phyloP scores from a whole-genome alignment of 306 rosid species.

The Glycine latifolia region DNA sequence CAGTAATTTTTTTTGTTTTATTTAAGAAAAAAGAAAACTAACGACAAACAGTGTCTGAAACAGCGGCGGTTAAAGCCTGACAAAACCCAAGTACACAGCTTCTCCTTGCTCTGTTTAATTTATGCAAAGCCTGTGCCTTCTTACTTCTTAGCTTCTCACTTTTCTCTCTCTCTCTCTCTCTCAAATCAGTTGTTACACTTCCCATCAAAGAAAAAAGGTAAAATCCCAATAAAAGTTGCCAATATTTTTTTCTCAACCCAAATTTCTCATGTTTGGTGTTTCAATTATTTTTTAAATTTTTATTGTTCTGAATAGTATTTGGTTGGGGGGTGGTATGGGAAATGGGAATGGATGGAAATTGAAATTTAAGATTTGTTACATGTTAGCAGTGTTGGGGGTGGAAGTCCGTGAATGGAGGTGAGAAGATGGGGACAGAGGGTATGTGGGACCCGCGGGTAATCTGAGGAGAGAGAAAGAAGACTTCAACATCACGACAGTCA shows the following conservation, averaged over 20 bases:
- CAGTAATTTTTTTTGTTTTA: conserved; percentile 39
- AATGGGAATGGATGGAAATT: neutral
- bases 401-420: conserved; percentile 62
- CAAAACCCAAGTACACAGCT: conserved; percentile 23
- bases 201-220: conserved; percentile 37
- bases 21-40: conserved; percentile 18
- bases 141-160: conserved; percentile 23
- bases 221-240: neutral
- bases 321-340: neutral
- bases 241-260: neutral
- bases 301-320: too few species aligned
- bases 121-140: conserved; percentile 18
- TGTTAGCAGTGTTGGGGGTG: conserved; percentile 21
- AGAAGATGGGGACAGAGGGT: neutral
- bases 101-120: conserved; percentile 43
- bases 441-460: conserved; percentile 62
- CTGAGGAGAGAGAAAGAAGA: conserved; percentile 58
- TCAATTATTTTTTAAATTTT: neutral
- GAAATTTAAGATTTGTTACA: neutral
- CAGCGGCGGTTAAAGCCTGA: conserved; percentile 53
- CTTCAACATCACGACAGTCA: conserved; percentile 80
- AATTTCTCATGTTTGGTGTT: neutral
- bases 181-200: conserved; percentile 25
- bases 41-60: conserved; percentile 30
- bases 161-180: neutral